Conservation (phyloP, 2,329 filamentous ascomycete genomes). For the Ophiostoma ulmi region DNA sequence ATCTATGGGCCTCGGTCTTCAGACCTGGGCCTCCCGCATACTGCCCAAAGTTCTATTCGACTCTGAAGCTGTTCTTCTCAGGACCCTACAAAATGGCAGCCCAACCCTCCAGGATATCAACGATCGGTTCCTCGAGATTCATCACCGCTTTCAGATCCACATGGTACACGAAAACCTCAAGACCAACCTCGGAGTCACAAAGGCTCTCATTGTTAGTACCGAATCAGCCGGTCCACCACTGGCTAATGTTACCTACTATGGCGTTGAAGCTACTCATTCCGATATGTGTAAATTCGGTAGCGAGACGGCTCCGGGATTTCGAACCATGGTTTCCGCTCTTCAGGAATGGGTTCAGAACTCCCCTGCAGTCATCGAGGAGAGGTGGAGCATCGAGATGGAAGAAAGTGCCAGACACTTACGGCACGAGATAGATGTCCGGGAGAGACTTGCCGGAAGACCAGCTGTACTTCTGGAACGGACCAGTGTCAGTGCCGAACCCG, state of each 20-base stretch:
- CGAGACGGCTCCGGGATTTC: slow-evolving; percentile 60
- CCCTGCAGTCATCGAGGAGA: slow-evolving; percentile 43
- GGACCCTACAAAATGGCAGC: slow-evolving; percentile 66
- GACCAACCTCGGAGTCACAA: slow-evolving; percentile 62
- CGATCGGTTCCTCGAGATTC: slow-evolving; percentile 64
- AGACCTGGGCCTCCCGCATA: slow-evolving; percentile 61
- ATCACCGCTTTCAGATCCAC: slow-evolving; percentile 65
- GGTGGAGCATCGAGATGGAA: background rate
- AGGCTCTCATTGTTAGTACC: slow-evolving; percentile 62
- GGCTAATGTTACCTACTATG: slow-evolving; percentile 65
- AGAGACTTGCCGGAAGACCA: background rate
- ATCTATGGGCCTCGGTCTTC: slow-evolving; percentile 61
- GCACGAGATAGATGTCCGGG: background rate
- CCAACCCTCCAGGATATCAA: slow-evolving; percentile 72
- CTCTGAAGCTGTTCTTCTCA: slow-evolving; percentile 61
- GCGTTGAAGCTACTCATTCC: slow-evolving; percentile 68
- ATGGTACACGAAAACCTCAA: slow-evolving; percentile 73
- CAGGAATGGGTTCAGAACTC: slow-evolving; percentile 51
- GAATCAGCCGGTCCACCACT: slow-evolving; percentile 64
- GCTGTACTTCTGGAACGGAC: background rate
- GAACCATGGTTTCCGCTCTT: slow-evolving; percentile 46
- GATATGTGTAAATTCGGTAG: slow-evolving; percentile 68
- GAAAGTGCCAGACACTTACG: background rate
- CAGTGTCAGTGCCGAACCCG: background rate
- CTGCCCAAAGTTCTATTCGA: slow-evolving; percentile 63